Conservation (phyloP, 257 asterid genomes). For the Ballota nigra region DNA sequence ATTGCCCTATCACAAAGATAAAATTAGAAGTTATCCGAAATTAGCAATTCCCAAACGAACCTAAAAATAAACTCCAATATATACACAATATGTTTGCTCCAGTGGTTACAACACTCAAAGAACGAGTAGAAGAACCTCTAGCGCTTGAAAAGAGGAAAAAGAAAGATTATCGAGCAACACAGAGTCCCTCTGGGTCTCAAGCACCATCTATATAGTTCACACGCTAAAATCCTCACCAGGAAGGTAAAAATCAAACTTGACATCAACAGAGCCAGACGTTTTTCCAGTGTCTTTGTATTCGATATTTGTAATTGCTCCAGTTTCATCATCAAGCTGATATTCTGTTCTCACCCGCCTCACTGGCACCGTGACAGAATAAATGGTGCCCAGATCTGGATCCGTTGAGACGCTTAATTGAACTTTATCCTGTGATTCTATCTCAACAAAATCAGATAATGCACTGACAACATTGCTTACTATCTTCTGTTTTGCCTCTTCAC, state of each 20-base stretch:
- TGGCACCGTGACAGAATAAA: slow-evolving; percentile 86
- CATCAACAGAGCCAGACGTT: slow-evolving; percentile 87
- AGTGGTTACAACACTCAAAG: slow-evolving; percentile 26
- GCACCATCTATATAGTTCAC: slow-evolving; percentile 1
- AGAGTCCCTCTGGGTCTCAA: slow-evolving; percentile 2
- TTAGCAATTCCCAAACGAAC: slow-evolving; percentile 8
- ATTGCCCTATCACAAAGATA: neutral
- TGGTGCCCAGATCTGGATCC: slow-evolving; percentile 83
- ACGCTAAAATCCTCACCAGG: slow-evolving; percentile 51
- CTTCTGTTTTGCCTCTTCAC: slow-evolving; percentile 92
- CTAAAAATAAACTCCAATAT: slow-evolving; percentile 22
- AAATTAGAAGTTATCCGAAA: slow-evolving; percentile 2
- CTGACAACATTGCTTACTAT: slow-evolving; percentile 78
- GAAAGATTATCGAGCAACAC: slow-evolving; percentile 11
- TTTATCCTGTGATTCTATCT: slow-evolving; percentile 90
- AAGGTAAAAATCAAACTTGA: slow-evolving; percentile 83
- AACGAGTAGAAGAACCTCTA: slow-evolving; percentile 5
- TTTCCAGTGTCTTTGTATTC: slow-evolving; percentile 84
- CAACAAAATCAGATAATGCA: slow-evolving; percentile 83
- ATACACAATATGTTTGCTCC: slow-evolving; percentile 30
- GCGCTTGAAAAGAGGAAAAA: neutral
- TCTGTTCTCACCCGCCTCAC: slow-evolving; percentile 64
- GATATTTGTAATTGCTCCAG: slow-evolving; percentile 66
- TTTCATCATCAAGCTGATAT: slow-evolving; percentile 72
- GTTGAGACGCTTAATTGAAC: slow-evolving; percentile 87